Conservation (phyloP, 1,139 yeast species). For the Ogataea hybrid region DNA sequence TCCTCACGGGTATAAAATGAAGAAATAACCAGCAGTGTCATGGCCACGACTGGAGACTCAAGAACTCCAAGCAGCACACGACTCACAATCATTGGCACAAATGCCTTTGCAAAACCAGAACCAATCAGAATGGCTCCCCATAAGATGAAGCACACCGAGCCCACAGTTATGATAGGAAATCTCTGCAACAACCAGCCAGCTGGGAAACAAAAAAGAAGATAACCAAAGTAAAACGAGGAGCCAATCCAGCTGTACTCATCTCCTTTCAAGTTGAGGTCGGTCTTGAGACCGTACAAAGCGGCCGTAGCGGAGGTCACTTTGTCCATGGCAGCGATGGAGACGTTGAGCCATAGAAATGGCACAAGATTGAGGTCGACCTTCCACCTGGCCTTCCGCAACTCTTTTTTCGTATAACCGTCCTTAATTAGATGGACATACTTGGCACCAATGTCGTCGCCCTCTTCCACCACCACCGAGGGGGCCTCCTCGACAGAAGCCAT, state of each 20-base stretch:
- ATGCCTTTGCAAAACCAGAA: constrained; percentile 21
- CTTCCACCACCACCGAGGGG: not conserved
- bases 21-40: constrained; percentile 39
- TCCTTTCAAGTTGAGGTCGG: constrained; percentile 38
- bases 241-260: constrained; percentile 48
- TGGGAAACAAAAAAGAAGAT: constrained; percentile 41
- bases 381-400: constrained; percentile 28
- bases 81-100: constrained; percentile 36
- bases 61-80: constrained; percentile 42
- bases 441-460: constrained; percentile 19
- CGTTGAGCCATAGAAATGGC: constrained; percentile 22
- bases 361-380: constrained; percentile 31
- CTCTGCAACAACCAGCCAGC: constrained; percentile 33
- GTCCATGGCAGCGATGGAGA: constrained; percentile 25
- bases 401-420: constrained; percentile 26
- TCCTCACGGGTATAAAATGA: constrained; percentile 33
- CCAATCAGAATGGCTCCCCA: constrained; percentile 43
- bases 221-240: constrained; percentile 46
- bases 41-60: constrained; percentile 46
- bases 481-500: constrained; percentile 3
- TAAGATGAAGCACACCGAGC: constrained; percentile 35
- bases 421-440: constrained; percentile 15
- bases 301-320: constrained; percentile 23
- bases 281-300: constrained; percentile 34
- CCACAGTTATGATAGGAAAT: constrained; percentile 32